Conservation (phyloP, 495 filamentous ascomycete species). For the Penicillium lagena region DNA sequence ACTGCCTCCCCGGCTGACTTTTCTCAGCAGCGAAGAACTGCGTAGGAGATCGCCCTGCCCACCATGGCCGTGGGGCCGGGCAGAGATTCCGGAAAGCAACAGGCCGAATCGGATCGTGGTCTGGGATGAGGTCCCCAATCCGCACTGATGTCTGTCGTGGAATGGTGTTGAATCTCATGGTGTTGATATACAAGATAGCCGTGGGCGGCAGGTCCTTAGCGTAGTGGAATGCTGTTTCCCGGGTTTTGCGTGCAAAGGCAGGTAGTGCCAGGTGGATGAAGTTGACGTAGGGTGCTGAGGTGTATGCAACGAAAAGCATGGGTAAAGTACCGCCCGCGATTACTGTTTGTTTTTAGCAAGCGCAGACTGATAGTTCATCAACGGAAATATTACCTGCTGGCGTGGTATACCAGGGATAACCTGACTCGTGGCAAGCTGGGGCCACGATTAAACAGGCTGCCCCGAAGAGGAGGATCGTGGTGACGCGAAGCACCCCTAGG, state of each 20-base stretch:
- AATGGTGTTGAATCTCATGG: slow-evolving; percentile 53
- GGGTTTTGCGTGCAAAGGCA: slow-evolving; percentile 59
- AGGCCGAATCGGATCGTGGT: slow-evolving; percentile 25
- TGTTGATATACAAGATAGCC: slow-evolving; percentile 62
- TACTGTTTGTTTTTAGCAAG: slow-evolving; percentile 27
- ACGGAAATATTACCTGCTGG: slow-evolving; percentile 30
- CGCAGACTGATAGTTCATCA: too few species aligned
- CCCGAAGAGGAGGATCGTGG: slow-evolving; percentile 62
- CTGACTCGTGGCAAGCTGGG: slow-evolving; percentile 49
- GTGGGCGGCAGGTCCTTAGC: slow-evolving; percentile 53
- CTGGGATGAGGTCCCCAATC: slow-evolving; percentile 30
- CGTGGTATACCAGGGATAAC: slow-evolving; percentile 38
- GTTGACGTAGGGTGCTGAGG: slow-evolving; percentile 63
- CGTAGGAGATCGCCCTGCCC: slow-evolving; percentile 16
- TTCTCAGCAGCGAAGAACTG: slow-evolving; percentile 30
- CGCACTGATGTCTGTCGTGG: slow-evolving; percentile 33
- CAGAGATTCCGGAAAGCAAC: slow-evolving; percentile 34
- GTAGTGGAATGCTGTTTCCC: slow-evolving; percentile 60
- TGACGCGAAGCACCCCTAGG: slow-evolving; percentile 60
- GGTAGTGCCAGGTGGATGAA: slow-evolving; percentile 66
- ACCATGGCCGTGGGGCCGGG: slow-evolving; percentile 27
- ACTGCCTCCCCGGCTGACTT: slow-evolving; percentile 27
- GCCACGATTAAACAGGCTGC: slow-evolving; percentile 55
- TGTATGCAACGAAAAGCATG: slow-evolving; percentile 58
- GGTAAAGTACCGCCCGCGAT: slow-evolving; percentile 56